Conservation (phyloP, 768 basidiomycete genomes). For the Kwoniella mangroviensis region DNA sequence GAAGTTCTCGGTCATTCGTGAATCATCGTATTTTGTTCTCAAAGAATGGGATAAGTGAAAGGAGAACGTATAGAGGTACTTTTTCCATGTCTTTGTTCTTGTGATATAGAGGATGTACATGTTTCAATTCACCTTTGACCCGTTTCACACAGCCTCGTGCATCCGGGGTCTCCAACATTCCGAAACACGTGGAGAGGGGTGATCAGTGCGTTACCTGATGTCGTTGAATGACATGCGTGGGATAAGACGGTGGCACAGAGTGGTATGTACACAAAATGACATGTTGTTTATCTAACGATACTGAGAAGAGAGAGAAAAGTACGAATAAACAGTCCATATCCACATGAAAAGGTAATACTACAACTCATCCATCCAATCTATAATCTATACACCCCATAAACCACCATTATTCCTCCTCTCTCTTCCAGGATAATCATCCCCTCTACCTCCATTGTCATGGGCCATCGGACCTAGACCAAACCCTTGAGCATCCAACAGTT, state of each 20-base stretch:
- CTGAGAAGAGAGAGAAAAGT: neutral
- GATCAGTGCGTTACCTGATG: neutral
- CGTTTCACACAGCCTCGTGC: constrained; percentile 7
- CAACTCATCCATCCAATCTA: neutral
- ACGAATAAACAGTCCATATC: neutral
- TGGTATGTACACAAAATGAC: neutral
- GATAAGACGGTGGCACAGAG: neutral
- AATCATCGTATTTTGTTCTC: neutral
- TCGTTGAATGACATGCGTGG: neutral
- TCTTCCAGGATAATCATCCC: constrained; percentile 11
- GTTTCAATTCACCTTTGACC: neutral
- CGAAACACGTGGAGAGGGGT: neutral
- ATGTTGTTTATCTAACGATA: neutral
- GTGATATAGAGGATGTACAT: neutral
- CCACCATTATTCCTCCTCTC: constrained; percentile 22
- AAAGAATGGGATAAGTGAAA: neutral
- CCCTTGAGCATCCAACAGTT: constrained; percentile 51
- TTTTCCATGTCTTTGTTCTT: too few species aligned
- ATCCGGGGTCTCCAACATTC: neutral
- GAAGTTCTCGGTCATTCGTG: too few species aligned
- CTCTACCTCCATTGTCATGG: neutral
- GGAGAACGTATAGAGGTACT: neutral
- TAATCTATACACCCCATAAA: constrained; percentile 24
- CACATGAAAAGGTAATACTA: neutral
- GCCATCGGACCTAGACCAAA: constrained; percentile 50